Conservation (phyloP, 495 filamentous ascomycete genomes). For the Penicillium cataractarum region DNA sequence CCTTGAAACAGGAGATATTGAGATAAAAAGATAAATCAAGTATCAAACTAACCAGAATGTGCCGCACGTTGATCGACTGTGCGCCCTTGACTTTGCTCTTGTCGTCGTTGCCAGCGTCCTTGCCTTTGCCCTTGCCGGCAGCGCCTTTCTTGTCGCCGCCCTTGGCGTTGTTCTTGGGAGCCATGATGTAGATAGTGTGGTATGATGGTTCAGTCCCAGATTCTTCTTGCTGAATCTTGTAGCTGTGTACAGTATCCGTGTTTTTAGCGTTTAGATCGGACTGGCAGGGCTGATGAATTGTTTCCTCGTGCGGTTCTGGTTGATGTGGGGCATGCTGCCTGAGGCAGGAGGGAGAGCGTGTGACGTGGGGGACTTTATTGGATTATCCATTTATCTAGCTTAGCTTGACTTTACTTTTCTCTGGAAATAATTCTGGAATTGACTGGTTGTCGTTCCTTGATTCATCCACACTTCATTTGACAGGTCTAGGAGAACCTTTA, state of each 20-base stretch:
- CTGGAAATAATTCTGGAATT: neutral
- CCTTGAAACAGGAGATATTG: neutral
- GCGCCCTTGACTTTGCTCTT: constrained; percentile 68
- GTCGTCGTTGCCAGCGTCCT: constrained; percentile 48
- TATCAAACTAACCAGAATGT: constrained; percentile 70
- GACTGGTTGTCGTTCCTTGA: neutral
- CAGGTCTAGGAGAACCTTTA: neutral
- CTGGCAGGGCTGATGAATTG: constrained; percentile 5
- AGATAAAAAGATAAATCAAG: constrained; percentile 1
- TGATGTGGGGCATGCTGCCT: constrained; percentile 28
- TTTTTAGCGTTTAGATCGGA: neutral
- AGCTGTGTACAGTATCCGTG: neutral
- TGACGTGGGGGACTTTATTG: constrained; percentile 18
- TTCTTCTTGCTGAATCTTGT: neutral
- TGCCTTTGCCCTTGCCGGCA: constrained; percentile 45
- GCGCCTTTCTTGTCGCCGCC: constrained; percentile 43
- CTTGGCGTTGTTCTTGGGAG: constrained; percentile 59
- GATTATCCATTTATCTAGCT: too few relatives aligned
- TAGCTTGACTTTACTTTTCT: neutral
- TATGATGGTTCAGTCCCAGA: neutral
- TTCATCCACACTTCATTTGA: neutral
- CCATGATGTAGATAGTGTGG: constrained; percentile 37
- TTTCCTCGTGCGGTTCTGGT: constrained; percentile 12
- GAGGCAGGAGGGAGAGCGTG: constrained; percentile 20
- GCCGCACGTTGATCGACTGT: constrained; percentile 80